Base-by-base conservation (phyloP, 2,329 filamentous ascomycete genomes). In the Trichophyton mentagrophytes region DNA sequence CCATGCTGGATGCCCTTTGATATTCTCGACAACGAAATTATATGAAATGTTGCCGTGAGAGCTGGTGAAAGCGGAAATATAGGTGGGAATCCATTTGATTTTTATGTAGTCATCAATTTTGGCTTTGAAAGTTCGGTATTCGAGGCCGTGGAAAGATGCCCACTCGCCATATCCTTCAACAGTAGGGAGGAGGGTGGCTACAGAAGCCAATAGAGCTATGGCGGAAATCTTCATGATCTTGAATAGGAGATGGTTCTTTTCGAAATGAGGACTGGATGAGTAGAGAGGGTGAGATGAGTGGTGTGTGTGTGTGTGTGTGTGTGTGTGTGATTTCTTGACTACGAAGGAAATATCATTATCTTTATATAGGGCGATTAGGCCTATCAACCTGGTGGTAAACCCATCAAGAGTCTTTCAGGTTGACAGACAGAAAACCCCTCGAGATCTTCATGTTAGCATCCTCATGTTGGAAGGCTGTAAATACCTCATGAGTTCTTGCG, bases 1-100 rank as follows among this genome's bases (percentile, higher is more conserved):
- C 61, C 61, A 64, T 17, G 51, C 47, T 5, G 58, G 57, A 17
- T 9, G 9, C 47, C 3, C 17, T 13, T 22, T 2, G 17, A 13
- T 13, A 17, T 59, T 60, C 46, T 61, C 57, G 40, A 47, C 60
- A 49, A 63, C 44, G 38, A 40, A 36, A 36, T 51, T 49, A 25
- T 59, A 63, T 47, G 17, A 20, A 25, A 17, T 8, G 22, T n/a
- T 46, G 22, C 33, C 44, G 15, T 49, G 42, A 46, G 42, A 15
- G 13, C n/a, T 49, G 59, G 20, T 25, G 44, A 20, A 20, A 20
- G 1, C 44, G 5, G 49, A 47, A 2, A 47, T 8, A 47, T 47
- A 47, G 15, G 44, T 47, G n/a, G 3, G 4, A 20, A 4, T 1
- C 44, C 44, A 47, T 0, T 20, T 8, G 44, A 25, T 17, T 7